Evolutionary conservation across 768 basidiomycete genomes (phyloP).

Genomic region (Naganishia randhawae): DNA sequence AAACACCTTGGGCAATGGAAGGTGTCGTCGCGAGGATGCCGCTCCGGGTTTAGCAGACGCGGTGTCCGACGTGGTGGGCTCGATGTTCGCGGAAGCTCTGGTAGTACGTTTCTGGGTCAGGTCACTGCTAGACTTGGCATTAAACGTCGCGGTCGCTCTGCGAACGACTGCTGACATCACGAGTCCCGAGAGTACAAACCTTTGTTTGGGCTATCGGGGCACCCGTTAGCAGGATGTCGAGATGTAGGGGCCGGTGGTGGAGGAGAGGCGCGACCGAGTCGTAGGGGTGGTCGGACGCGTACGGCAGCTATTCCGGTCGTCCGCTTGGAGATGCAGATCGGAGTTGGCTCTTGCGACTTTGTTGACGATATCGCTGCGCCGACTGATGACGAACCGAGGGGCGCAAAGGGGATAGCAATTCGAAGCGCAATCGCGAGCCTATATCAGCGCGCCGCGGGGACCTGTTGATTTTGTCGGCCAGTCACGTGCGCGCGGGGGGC

Average conservation of each 20-base stretch:
- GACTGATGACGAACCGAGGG: neutral
- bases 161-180: slow-evolving; percentile 24
- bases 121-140: slow-evolving; percentile 12
- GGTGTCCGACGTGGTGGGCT: too few relatives aligned
- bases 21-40: neutral
- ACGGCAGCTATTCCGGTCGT: neutral
- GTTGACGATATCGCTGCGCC: neutral
- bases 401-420: neutral
- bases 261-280: neutral
- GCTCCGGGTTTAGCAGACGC: neutral
- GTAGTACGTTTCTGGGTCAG: slow-evolving; percentile 22
- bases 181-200: slow-evolving; percentile 15
- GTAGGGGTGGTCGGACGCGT: slow-evolving; percentile 1
- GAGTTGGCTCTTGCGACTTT: neutral
- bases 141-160: slow-evolving; percentile 15
- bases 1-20: neutral
- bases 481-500: neutral
- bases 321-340: neutral
- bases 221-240: neutral
- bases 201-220: neutral
- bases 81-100: slow-evolving; percentile 1
- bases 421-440: neutral
- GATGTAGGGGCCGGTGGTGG: neutral
- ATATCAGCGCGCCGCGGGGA: neutral
- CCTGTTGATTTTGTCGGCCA: neutral